Percentiles rank a stretch among this genome's conserved stretches.
These are phyloP conservation scores for Penicillium crystallinum DNA, from an alignment of 495 filamentous ascomycete species.

Conservation along the genomic window DNA sequence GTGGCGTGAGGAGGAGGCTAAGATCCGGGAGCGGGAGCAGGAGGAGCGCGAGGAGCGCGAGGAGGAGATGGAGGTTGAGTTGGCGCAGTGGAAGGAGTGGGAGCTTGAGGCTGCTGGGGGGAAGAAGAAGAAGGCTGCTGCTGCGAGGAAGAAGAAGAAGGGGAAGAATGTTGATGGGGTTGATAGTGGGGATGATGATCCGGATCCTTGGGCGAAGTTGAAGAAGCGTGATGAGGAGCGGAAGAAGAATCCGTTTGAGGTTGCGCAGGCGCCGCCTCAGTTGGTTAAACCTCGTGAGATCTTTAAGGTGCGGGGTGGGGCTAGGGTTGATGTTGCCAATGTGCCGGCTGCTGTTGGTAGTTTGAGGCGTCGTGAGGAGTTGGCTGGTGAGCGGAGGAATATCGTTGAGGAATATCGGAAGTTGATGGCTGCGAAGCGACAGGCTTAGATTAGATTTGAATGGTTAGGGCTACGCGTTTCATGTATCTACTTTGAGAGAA, in stretches of 20 bases:
- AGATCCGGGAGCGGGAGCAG: conserved; percentile 58
- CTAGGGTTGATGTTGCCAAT: conserved; percentile 64
- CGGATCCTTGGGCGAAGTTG: conserved; percentile 80
- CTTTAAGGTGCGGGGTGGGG: conserved; percentile 62
- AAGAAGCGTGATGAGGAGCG: conserved; percentile 54
- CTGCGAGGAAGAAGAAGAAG: conserved; percentile 31
- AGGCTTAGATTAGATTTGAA: conserved; percentile 1
- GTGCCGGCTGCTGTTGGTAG: conserved; percentile 75
- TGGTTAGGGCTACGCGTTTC: not conserved
- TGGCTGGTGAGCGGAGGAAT: conserved; percentile 65
- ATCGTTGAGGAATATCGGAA: conserved; percentile 79
- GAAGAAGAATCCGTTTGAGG: conserved; percentile 60
- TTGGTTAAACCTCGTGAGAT: conserved; percentile 63
- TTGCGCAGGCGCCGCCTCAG: conserved; percentile 75
- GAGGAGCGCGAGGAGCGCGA: conserved; percentile 58
- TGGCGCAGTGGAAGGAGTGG: conserved; percentile 46
- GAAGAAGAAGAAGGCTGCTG: conserved; percentile 47
- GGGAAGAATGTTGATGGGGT: conserved; percentile 35
- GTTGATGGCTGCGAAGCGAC: conserved; percentile 67
- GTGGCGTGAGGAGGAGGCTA: conserved; percentile 73
- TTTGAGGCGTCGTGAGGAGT: conserved; percentile 74
- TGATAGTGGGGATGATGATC: conserved; percentile 41
- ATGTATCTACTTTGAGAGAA: conserved; percentile 3
- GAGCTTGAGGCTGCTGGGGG: conserved; percentile 47
- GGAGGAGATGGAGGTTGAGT: conserved; percentile 45